Evolutionary conservation across 768 basidiomycete genomes (phyloP), one percentile per base, ranked within the genome.

Genomic region (Pulveroboletus sp.): DNA sequence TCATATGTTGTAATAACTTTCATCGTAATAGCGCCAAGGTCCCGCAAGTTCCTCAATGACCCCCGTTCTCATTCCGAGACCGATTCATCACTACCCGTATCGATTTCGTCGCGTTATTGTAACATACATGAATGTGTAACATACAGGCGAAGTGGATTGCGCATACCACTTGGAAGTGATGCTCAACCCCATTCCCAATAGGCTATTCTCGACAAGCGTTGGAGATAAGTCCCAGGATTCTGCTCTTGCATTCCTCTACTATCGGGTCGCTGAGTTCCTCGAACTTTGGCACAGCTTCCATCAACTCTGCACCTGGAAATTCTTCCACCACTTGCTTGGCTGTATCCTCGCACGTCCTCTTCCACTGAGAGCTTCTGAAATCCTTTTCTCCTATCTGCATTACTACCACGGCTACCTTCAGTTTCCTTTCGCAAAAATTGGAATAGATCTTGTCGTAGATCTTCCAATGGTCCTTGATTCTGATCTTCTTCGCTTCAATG

Each of bases 211-310:
- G 10, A 53, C 51, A 46, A 39, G 39, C 49, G 5, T 38, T 46
- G 28, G 58, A 57, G 43, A 63, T 63, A 9, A 63, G 62, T 21
- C 13, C 18, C n/a, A 63, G 21, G 24, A 63, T 54, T 33, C 53
- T 65, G 21, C 9, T 21, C 37, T 40, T 65, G 52, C 62, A 65
- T 11, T 53, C 62, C 28, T 14, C 17, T 26, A 63, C 51, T 17
- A 30, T 30, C 8, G 39, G 11, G 4, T 65, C 63, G 11, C 40
- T 13, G n/a, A 54, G 39, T 11, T 48, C 43, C 27, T 41, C 51
- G 8, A 55, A 55, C 21, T 26, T 35, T 6, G 62, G 62, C 18
- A 63, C 53, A 15, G 39, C 57, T 45, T 65, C 62, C 24, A 66
- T 51, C 44, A 56, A 21, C 15, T 15, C 21, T 17, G 6, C 37